Evolutionary conservation across 495 filamentous ascomycete species (phyloP).

Genomic region (Podospora sp.): DNA sequence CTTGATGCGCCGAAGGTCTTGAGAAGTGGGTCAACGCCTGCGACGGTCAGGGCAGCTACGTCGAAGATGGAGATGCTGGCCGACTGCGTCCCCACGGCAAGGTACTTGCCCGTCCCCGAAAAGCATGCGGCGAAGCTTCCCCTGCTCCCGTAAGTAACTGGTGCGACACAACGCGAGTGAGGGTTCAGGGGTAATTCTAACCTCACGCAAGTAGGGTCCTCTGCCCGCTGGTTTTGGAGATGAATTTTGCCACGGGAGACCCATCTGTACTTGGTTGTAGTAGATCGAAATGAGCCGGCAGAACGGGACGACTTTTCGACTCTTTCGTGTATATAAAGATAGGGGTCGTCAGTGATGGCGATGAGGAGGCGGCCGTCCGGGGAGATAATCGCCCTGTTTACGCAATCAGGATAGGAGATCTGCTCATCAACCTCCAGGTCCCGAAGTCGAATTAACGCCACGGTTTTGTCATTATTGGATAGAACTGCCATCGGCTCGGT

Average conservation of each 20-base stretch:
- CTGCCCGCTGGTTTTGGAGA: slow-evolving; percentile 50
- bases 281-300: slow-evolving; percentile 8
- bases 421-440: slow-evolving; percentile 58
- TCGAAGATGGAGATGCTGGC: slow-evolving; percentile 58
- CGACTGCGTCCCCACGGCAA: slow-evolving; percentile 61
- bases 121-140: slow-evolving; percentile 61
- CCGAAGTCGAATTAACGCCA: slow-evolving; percentile 72
- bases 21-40: slow-evolving; percentile 43
- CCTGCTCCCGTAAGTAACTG: slow-evolving; percentile 31
- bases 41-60: slow-evolving; percentile 39
- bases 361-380: slow-evolving; percentile 81
- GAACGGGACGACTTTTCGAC: slow-evolving; percentile 22
- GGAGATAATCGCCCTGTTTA: slow-evolving; percentile 91
- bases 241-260: slow-evolving; percentile 43
- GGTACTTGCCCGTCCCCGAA: slow-evolving; percentile 52
- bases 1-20: slow-evolving; percentile 59
- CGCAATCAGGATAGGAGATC: slow-evolving; percentile 72
- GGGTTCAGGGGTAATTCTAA: background rate
- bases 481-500: slow-evolving; percentile 50
- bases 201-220: slow-evolving; percentile 48
- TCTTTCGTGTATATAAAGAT: slow-evolving; percentile 74
- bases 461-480: slow-evolving; percentile 85
- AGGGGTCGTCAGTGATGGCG: slow-evolving; percentile 82
- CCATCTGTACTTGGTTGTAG: slow-evolving; percentile 43
- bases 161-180: background rate